Evolutionary conservation across 2,329 filamentous ascomycete genomes (phyloP).

Genomic region (Arthrobotrys entomopaga): DNA sequence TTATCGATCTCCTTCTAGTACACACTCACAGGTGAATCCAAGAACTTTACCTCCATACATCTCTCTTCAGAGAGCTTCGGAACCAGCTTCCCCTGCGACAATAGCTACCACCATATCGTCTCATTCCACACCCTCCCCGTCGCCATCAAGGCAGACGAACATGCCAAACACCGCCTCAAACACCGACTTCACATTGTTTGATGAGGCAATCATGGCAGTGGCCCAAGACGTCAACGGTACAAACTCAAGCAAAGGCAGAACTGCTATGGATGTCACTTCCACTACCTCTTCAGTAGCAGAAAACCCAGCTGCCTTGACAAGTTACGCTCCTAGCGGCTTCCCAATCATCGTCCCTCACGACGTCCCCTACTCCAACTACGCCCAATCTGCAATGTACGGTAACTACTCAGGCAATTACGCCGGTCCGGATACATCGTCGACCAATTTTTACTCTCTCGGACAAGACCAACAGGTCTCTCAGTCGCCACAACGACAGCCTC

Average conservation of each 20-base stretch:
- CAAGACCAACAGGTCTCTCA: constrained; percentile 37
- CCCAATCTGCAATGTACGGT: constrained; percentile 46
- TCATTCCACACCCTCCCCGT: constrained; percentile 58
- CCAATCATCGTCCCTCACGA: constrained; percentile 52
- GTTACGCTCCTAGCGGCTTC: constrained; percentile 36
- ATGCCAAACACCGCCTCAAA: constrained; percentile 56
- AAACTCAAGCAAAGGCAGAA: constrained; percentile 19
- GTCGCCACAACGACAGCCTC: constrained; percentile 51
- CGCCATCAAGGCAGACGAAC: constrained; percentile 57
- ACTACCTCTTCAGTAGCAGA: constrained; percentile 28
- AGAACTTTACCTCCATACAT: constrained; percentile 56
- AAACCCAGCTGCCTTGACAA: constrained; percentile 38
- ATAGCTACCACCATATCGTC: constrained; percentile 58
- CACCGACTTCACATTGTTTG: constrained; percentile 57
- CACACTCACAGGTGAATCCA: constrained; percentile 41
- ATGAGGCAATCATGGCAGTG: constrained; percentile 54
- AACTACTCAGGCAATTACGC: constrained; percentile 35
- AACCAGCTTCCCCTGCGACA: constrained; percentile 57
- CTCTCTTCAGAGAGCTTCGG: constrained; percentile 57
- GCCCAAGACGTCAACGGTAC: constrained; percentile 24
- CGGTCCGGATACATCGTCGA: constrained; percentile 18
- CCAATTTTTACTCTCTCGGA: constrained; percentile 39
- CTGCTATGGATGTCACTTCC: constrained; percentile 13
- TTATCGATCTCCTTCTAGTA: constrained; percentile 28
- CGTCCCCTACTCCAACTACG: constrained; percentile 45